Base-by-base conservation (phyloP, 2,329 filamentous ascomycete species). In the Elsinoe arachidis region DNA sequence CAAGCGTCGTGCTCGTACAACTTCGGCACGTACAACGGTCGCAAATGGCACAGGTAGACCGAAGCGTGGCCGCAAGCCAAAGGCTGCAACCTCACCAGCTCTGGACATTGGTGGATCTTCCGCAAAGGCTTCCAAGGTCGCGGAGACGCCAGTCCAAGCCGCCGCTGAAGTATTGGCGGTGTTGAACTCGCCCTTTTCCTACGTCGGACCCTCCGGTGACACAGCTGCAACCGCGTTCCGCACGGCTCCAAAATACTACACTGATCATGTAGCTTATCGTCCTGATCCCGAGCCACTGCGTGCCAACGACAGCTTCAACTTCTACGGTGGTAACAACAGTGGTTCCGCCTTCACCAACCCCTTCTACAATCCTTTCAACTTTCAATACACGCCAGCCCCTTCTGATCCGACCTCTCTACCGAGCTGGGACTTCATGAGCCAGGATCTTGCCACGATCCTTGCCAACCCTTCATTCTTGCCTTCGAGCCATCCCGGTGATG, bases 11-110 rank as follows among this genome's bases (percentile, higher is more conserved):
- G 58, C 51, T 46, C 59, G 52, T 43, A 59, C 39, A 34, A 43
- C 10, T 23, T 58, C 55, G 37, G 58, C 19, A 52, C 53, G 37
- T 64, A 62, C 34, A 61, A 59, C 17, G n/a, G 64, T 65, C 11
- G 69, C 70, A 51, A 68, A 68, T 11, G 67, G 70, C 39, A 67
- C 66, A 15, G 54, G 39, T 15, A 59, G 54, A 38, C 53, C 34
- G 21, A 59, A 52, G 47, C 44, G 55, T 23, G 57, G 58, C 34
- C 41, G 23, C 3, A 52, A 56, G 21, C 7, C 44, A 17, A 52
- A 58, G 30, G 7, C 19, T 2, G 19, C 38, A 5, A 14, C 38
- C 6, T 30, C 21, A 43, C 10, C 49, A 2, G 35, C 15, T 14
- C 26, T 23, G 15, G 15, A 14, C 69, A 70, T 33, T 61, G 69